Conservation (phyloP, 441 rosid genomes). For the Biscutella laevigata region DNA sequence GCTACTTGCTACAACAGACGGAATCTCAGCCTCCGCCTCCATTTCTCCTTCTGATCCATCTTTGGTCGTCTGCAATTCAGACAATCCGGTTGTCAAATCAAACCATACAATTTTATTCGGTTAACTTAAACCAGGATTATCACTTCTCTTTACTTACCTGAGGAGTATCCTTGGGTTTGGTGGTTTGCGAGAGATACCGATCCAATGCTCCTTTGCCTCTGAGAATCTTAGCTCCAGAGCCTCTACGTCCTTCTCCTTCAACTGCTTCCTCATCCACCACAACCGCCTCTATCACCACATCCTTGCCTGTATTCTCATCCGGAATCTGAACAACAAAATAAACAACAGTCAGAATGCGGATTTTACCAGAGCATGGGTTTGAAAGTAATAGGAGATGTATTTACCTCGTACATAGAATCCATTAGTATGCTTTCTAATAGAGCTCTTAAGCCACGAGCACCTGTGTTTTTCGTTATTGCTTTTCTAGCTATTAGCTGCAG, state of each 20-base stretch:
- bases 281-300: constrained; percentile 75
- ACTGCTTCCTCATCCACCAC: constrained; percentile 76
- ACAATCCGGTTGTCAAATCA: neutral
- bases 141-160: constrained; percentile 12
- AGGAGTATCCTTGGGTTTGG: constrained; percentile 32
- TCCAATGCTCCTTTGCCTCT: constrained; percentile 65
- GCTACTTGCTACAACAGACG: constrained; percentile 78
- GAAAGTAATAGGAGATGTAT: neutral
- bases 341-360: neutral
- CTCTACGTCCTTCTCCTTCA: constrained; percentile 46
- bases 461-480: constrained; percentile 81
- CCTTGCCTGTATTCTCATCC: constrained; percentile 56
- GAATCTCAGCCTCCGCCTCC: constrained; percentile 63
- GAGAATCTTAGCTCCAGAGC: constrained; percentile 69
- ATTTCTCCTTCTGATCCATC: constrained; percentile 54
- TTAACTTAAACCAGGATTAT: neutral
- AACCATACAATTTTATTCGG: neutral
- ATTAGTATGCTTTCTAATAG: constrained; percentile 78
- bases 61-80: constrained; percentile 33
- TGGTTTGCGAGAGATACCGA: constrained; percentile 46
- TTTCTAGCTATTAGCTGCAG: constrained; percentile 73
- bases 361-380: neutral
- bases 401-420: constrained; percentile 98
- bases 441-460: constrained; percentile 87
- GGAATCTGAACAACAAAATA: constrained; percentile 53